Evolutionary conservation across 2,329 filamentous ascomycete genomes (phyloP), one percentile per base, ranked within the genome.

Genomic region (Coccinonectria pachysandricola): DNA sequence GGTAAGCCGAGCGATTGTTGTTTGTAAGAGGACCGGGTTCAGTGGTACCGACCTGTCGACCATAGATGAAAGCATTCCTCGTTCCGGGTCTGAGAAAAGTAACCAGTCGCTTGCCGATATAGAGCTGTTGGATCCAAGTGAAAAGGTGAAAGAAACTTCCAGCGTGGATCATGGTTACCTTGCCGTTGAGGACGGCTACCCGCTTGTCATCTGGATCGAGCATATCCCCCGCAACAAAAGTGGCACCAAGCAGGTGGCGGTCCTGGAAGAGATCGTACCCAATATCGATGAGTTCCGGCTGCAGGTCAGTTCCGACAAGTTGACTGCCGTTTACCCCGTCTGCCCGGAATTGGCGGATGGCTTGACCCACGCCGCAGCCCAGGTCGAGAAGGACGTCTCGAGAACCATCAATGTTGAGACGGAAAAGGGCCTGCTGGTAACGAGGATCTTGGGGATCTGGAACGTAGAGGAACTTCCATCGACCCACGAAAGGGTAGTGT

Each of bases 181-280:
- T 57, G 15, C 55, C 56, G 14, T 54, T 41, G 2, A 66, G 40
- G 2, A 31, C 31, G 3, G 47, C 37, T 5, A 64, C 44, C 3
- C 46, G 45, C 10, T 35, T 37, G 28, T 63, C 56, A 8, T 52
- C 48, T 6, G 53, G 55, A 27, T 60, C 53, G 7, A 70, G 46
- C 32, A 72, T 49, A 33, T 74, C 64, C 12, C 65, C 69, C 3
- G 57, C 42, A 15, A 75, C 49, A 35, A 75, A 71, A 2, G 53
- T 55, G 2, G 58, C 57, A 12, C 53, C 53, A 5, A 73, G 49
- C 17, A 30, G 56, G n/a, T 53, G 43, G 14, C 61, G 59, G 34
- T 79, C 77, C 23, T 63, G 60, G 52, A 80, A 82, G 12, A 82
- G 57, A 28, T 77, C 70, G 46, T 76, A 74, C 15, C 71, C 71